These are phyloP conservation scores for Chara braunii DNA, from an alignment of 139 green algal genomes.

Conservation along the genomic window DNA sequence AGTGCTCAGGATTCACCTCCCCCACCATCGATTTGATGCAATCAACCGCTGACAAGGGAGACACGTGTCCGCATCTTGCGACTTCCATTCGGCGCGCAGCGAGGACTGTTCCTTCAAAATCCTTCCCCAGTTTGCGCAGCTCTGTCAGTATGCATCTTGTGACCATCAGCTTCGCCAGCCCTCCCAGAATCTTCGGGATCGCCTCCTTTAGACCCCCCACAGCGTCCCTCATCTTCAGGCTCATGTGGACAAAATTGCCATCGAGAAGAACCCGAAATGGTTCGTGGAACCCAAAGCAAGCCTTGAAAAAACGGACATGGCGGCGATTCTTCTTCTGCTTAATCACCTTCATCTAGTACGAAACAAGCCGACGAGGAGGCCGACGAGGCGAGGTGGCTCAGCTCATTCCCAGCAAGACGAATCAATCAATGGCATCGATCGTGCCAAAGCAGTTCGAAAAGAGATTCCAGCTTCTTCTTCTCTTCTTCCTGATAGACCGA, in stretches of 20 bases:
- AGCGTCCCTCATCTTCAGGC: not conserved
- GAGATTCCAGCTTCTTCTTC: too few species aligned
- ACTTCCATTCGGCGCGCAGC: slow-evolving; percentile 24
- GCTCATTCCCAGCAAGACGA: too few species aligned
- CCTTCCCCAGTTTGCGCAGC: slow-evolving; percentile 25
- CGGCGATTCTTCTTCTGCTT: slow-evolving; percentile 38
- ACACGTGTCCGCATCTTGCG: slow-evolving; percentile 30
- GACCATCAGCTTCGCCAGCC: slow-evolving; percentile 5
- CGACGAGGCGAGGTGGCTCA: too few species aligned
- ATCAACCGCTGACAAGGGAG: slow-evolving; percentile 21
- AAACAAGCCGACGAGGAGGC: too few species aligned
- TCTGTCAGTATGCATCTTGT: slow-evolving; percentile 20
- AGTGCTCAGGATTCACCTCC: slow-evolving; percentile 34
- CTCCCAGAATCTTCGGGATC: slow-evolving; percentile 4
- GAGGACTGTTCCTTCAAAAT: slow-evolving; percentile 8
- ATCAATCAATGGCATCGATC: too few species aligned
- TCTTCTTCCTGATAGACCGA: too few species aligned
- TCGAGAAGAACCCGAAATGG: slow-evolving; percentile 37
- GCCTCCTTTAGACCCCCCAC: not conserved
- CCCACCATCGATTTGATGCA: slow-evolving; percentile 25
- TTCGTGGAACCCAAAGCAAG: slow-evolving; percentile 42
- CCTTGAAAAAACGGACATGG: slow-evolving; percentile 36
- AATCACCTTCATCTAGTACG: slow-evolving; percentile 44
- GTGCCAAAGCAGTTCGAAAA: too few species aligned
- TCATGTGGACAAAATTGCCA: slow-evolving; percentile 40